phyloP scores from a whole-genome alignment of 2,329 filamentous ascomycete species.

The Xylaria multiplex region DNA sequence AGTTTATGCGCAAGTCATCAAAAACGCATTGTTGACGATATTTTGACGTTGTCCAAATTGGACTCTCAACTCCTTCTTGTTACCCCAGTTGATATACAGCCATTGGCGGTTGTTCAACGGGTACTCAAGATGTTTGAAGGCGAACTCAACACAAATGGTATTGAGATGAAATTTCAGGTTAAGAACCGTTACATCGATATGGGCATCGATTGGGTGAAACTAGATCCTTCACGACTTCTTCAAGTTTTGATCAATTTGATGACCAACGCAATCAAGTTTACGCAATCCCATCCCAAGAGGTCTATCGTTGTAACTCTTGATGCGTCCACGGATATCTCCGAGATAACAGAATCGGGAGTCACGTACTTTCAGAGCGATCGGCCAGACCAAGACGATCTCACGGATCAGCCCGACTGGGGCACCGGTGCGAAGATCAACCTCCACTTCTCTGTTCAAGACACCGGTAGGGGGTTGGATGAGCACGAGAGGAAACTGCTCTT shows the following conservation, averaged over 20 bases:
- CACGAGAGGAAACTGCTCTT: slow-evolving; percentile 75
- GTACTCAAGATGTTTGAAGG: slow-evolving; percentile 83
- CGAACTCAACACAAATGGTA: slow-evolving; percentile 76
- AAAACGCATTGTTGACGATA: slow-evolving; percentile 76
- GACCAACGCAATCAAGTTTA: slow-evolving; percentile 73
- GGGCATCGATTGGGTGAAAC: slow-evolving; percentile 74
- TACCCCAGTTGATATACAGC: slow-evolving; percentile 75
- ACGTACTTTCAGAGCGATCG: slow-evolving; percentile 60
- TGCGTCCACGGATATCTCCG: slow-evolving; percentile 65
- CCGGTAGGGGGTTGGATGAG: slow-evolving; percentile 71
- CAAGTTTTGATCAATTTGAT: slow-evolving; percentile 82
- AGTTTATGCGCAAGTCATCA: slow-evolving; percentile 82
- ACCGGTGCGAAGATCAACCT: slow-evolving; percentile 75
- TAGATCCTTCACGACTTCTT: slow-evolving; percentile 78
- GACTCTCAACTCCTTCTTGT: slow-evolving; percentile 77
- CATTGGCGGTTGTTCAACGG: slow-evolving; percentile 72
- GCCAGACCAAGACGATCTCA: slow-evolving; percentile 56
- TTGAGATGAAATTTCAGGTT: slow-evolving; percentile 74
- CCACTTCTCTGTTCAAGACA: slow-evolving; percentile 77
- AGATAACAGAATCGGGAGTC: slow-evolving; percentile 54
- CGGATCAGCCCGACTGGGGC: slow-evolving; percentile 74
- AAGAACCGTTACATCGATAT: slow-evolving; percentile 73
- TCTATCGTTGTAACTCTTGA: slow-evolving; percentile 72
- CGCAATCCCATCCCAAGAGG: slow-evolving; percentile 67
- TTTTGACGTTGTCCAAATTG: slow-evolving; percentile 73